These are phyloP conservation scores for Heterobasidion parviporum DNA, from an alignment of 1,284 basidiomycete species.

Conservation along the genomic window DNA sequence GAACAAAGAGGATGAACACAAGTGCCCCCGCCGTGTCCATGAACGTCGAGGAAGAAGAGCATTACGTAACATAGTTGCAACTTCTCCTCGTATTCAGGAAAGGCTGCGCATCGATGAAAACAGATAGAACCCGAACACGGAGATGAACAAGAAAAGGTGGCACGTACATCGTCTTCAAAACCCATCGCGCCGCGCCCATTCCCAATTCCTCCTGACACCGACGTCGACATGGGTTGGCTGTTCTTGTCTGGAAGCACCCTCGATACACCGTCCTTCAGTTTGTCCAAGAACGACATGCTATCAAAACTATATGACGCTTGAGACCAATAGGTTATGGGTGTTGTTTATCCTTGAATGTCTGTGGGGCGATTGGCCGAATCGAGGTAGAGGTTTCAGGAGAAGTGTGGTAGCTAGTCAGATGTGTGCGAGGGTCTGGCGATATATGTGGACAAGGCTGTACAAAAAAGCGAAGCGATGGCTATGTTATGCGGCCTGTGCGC, in stretches of 20 bases:
- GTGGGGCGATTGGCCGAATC: neutral
- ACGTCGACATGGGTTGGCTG: constrained; percentile 20
- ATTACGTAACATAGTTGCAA: constrained; percentile 46
- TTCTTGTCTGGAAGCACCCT: constrained; percentile 10
- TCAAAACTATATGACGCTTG: neutral
- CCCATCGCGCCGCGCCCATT: constrained; percentile 45
- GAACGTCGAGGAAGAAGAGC: constrained; percentile 21
- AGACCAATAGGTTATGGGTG: neutral
- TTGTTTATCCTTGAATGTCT: neutral
- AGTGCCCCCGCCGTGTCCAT: constrained; percentile 38
- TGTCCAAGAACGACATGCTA: constrained; percentile 13
- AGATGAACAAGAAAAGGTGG: constrained; percentile 13
- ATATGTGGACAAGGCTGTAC: neutral
- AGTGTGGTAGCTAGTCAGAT: neutral
- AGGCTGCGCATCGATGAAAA: constrained; percentile 4
- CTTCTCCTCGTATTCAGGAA: constrained; percentile 5
- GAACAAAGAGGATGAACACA: constrained; percentile 54
- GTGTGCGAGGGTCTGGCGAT: neutral
- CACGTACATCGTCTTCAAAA: constrained; percentile 65
- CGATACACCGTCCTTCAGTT: constrained; percentile 11
- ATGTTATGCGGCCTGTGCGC: neutral
- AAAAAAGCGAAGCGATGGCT: neutral
- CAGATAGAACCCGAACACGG: neutral
- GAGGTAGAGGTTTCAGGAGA: neutral
- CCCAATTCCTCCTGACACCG: constrained; percentile 43